These are phyloP conservation scores for Dryadomyces quercus-mongolicae DNA, from an alignment of 2,329 filamentous ascomycete genomes.

Conservation along the genomic window DNA sequence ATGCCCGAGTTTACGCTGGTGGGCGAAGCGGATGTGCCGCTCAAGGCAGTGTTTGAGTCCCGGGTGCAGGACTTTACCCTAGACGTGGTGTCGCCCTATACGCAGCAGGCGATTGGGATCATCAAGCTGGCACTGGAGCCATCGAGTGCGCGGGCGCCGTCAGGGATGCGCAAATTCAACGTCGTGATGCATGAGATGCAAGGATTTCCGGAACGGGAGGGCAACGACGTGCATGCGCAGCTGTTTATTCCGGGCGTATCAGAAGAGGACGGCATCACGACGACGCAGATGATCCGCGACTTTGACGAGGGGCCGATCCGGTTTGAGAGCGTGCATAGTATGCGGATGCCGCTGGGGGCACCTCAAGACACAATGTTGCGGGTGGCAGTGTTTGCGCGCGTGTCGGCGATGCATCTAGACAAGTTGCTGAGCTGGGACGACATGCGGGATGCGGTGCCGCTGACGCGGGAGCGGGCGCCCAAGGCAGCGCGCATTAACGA, in stretches of 20 bases:
- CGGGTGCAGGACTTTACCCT: slow-evolving; percentile 88
- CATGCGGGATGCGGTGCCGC: slow-evolving; percentile 69
- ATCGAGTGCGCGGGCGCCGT: slow-evolving; percentile 82
- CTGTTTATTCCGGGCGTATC: slow-evolving; percentile 89
- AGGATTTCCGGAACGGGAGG: slow-evolving; percentile 90
- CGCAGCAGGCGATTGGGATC: slow-evolving; percentile 79
- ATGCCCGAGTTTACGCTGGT: slow-evolving; percentile 88
- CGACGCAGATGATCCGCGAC: slow-evolving; percentile 84
- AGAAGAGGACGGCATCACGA: slow-evolving; percentile 83
- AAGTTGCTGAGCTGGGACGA: slow-evolving; percentile 98
- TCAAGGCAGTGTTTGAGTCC: slow-evolving; percentile 87
- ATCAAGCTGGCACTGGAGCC: slow-evolving; percentile 86
- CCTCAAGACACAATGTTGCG: slow-evolving; percentile 64
- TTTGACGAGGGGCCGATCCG: slow-evolving; percentile 89
- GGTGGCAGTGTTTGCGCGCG: slow-evolving; percentile 82
- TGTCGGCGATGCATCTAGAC: slow-evolving; percentile 88
- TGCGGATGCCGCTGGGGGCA: slow-evolving; percentile 78
- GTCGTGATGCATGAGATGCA: slow-evolving; percentile 95
- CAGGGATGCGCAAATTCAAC: slow-evolving; percentile 92
- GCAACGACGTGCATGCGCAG: slow-evolving; percentile 89
- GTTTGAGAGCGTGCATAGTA: slow-evolving; percentile 96
- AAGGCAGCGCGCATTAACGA: slow-evolving; percentile 67
- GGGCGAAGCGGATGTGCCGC: slow-evolving; percentile 83
- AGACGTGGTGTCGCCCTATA: slow-evolving; percentile 87
- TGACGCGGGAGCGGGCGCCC: slow-evolving; percentile 36